Percentiles rank a stretch among this genome's conserved stretches.
Evolutionary conservation across 345 rosid species (phyloP).

Genomic region (Euphorbia pulcherrima): DNA sequence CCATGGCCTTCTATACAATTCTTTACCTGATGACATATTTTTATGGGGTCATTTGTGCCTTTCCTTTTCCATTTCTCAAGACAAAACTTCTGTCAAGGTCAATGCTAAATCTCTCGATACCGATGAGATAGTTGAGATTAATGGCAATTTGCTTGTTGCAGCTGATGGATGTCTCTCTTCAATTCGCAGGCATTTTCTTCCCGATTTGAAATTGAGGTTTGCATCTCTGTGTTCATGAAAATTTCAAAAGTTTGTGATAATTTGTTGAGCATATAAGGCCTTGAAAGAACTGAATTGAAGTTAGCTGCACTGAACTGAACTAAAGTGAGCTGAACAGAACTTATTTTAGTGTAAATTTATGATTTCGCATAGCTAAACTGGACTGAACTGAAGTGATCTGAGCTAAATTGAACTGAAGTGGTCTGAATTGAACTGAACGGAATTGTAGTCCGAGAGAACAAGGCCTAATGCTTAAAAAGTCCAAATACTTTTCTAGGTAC

Average conservation of each 20-base stretch:
- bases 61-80: slow-evolving; percentile 48
- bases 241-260: too few species aligned
- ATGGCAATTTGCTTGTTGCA: slow-evolving; percentile 65
- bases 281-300: too few species aligned
- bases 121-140: slow-evolving; percentile 41
- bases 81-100: slow-evolving; percentile 41
- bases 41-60: slow-evolving; percentile 60
- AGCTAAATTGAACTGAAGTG: too few species aligned
- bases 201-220: slow-evolving; percentile 65
- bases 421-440: too few species aligned
- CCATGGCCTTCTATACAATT: slow-evolving; percentile 46
- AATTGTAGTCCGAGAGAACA: too few species aligned
- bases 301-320: too few species aligned
- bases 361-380: too few species aligned
- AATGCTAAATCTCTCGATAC: slow-evolving; percentile 45
- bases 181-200: slow-evolving; percentile 54
- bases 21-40: slow-evolving; percentile 45
- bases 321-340: too few species aligned
- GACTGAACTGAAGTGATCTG: too few species aligned
- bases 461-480: not conserved
- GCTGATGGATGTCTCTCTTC: slow-evolving; percentile 78
- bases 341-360: too few species aligned
- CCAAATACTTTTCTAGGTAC: slow-evolving; percentile 41
- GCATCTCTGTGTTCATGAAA: not conserved
- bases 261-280: too few species aligned